phyloP scores from a whole-genome alignment of 2,329 filamentous ascomycete species.

The Ceratocystis albifundus region DNA sequence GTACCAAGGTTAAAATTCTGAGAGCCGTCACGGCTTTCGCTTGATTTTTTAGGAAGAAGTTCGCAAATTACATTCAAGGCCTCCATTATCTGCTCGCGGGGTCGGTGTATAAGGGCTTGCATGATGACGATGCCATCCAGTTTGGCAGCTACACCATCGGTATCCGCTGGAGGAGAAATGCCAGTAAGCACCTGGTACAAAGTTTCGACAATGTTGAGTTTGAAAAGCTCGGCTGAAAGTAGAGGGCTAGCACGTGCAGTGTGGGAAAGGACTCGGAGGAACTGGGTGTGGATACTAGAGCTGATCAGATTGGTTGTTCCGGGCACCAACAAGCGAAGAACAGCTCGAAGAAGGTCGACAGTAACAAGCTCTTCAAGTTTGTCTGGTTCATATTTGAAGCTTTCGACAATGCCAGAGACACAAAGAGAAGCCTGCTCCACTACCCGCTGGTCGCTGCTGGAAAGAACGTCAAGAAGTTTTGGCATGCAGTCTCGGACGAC shows the following conservation, averaged over 20 bases:
- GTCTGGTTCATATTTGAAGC: constrained; percentile 76
- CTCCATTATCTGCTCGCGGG: constrained; percentile 91
- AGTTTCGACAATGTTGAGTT: constrained; percentile 94
- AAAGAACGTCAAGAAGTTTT: constrained; percentile 77
- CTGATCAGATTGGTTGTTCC: constrained; percentile 94
- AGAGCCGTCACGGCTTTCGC: constrained; percentile 28
- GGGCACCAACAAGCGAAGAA: constrained; percentile 77
- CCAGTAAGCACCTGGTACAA: constrained; percentile 95
- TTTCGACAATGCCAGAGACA: constrained; percentile 91
- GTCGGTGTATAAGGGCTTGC: constrained; percentile 93
- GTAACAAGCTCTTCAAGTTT: constrained; percentile 91
- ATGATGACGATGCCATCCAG: constrained; percentile 96
- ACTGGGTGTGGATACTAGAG: constrained; percentile 89
- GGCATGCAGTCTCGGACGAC: constrained; percentile 95
- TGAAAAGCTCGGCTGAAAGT: constrained; percentile 80
- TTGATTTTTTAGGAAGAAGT: constrained; percentile 54
- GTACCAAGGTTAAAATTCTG: constrained; percentile 17
- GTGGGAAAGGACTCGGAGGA: constrained; percentile 81
- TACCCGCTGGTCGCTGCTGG: constrained; percentile 88
- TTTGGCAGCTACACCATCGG: constrained; percentile 67
- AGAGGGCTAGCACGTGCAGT: constrained; percentile 79
- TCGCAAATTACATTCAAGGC: constrained; percentile 97
- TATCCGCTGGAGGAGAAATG: constrained; percentile 75
- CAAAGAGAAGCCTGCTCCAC: constrained; percentile 94
- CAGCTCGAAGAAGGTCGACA: constrained; percentile 69